Evolutionary conservation across 176 grass and related monocot genomes (phyloP).

Genomic region (Raddia distichophylla): DNA sequence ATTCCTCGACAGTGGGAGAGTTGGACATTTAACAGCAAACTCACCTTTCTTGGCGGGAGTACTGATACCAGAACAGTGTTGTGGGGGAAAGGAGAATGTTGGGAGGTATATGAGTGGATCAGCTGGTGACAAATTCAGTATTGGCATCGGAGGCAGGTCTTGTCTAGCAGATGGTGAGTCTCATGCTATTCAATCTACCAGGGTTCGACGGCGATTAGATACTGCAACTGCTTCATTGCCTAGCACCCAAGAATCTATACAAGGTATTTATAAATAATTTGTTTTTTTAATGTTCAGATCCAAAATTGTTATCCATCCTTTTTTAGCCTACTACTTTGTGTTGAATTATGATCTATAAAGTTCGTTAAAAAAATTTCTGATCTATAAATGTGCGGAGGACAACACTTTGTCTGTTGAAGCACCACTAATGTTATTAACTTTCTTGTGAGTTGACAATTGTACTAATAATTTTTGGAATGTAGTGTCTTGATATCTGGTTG

Average conservation of each 20-base stretch:
- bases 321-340: background rate
- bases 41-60: slow-evolving; percentile 85
- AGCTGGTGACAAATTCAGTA: background rate
- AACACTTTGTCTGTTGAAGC: slow-evolving; percentile 17
- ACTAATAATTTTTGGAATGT: background rate
- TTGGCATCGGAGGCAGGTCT: slow-evolving; percentile 33
- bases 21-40: slow-evolving; percentile 51
- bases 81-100: slow-evolving; percentile 30
- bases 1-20: slow-evolving; percentile 60
- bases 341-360: slow-evolving; percentile 2
- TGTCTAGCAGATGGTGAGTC: slow-evolving; percentile 34
- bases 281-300: background rate
- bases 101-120: slow-evolving; percentile 20
- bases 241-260: slow-evolving; percentile 65
- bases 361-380: background rate
- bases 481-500: slow-evolving; percentile 18
- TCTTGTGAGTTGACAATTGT: background rate
- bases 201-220: slow-evolving; percentile 54
- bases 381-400: slow-evolving; percentile 11
- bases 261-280: slow-evolving; percentile 49
- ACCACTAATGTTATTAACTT: slow-evolving; percentile 2
- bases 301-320: background rate
- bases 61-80: slow-evolving; percentile 61
- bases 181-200: slow-evolving; percentile 43
- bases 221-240: slow-evolving; percentile 58